Percentiles rank a stretch among this genome's conserved stretches.
These are phyloP conservation scores for Nakaseomyces sp. DNA, from an alignment of 1,139 yeast species.

Conservation along the genomic window DNA sequence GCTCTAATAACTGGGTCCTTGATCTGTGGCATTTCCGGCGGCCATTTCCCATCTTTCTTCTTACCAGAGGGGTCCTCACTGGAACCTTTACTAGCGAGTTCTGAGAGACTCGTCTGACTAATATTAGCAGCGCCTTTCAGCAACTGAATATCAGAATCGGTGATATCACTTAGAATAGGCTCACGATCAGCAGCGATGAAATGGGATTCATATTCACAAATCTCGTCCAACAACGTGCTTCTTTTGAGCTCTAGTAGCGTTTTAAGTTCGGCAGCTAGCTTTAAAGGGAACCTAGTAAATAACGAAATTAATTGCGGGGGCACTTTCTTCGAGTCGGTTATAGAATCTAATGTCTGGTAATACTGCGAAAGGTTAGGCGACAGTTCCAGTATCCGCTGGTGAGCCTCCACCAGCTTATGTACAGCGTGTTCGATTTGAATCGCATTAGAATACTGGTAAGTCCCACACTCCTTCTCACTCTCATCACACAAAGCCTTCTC, in stretches of 20 bases:
- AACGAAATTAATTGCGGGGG: slow-evolving; percentile 6
- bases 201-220: slow-evolving; percentile 29
- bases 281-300: slow-evolving; percentile 11
- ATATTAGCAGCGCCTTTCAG: slow-evolving; percentile 9
- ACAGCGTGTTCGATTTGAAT: slow-evolving; percentile 43
- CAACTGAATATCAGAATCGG: slow-evolving; percentile 14
- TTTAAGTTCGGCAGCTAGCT: slow-evolving; percentile 35
- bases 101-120: slow-evolving; percentile 14
- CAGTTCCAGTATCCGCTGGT: slow-evolving; percentile 43
- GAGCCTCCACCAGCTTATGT: slow-evolving; percentile 42
- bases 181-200: slow-evolving; percentile 27
- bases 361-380: slow-evolving; percentile 46
- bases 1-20: slow-evolving; percentile 49
- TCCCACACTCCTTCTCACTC: background rate
- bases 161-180: slow-evolving; percentile 20
- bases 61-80: slow-evolving; percentile 9
- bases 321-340: slow-evolving; percentile 1
- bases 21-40: slow-evolving; percentile 67
- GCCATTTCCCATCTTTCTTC: slow-evolving; percentile 28
- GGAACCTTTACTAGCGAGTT: slow-evolving; percentile 17
- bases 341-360: slow-evolving; percentile 22
- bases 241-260: slow-evolving; percentile 42
- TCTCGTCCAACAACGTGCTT: slow-evolving; percentile 42
- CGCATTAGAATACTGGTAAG: slow-evolving; percentile 32
- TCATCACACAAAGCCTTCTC: background rate